These are phyloP conservation scores for Lecanicillium sp. DNA, from an alignment of 2,329 filamentous ascomycete species.

Conservation along the genomic window DNA sequence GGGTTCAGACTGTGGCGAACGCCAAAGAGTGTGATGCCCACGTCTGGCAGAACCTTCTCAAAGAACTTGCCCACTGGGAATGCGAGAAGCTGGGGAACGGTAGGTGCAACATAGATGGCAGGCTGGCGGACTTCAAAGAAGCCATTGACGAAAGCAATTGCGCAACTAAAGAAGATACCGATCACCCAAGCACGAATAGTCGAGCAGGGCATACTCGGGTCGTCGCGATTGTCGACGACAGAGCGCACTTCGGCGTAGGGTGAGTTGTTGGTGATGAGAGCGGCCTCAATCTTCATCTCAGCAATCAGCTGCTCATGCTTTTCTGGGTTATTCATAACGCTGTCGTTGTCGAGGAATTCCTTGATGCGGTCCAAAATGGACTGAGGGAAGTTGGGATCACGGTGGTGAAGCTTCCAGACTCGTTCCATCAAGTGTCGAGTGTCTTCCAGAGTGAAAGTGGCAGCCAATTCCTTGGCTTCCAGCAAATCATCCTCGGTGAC, in stretches of 20 bases:
- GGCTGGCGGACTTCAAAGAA: conserved; percentile 28
- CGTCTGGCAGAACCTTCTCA: conserved; percentile 34
- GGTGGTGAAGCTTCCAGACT: conserved; percentile 17
- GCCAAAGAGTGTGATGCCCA: conserved; percentile 33
- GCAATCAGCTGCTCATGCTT: conserved; percentile 24
- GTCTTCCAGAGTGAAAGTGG: conserved; percentile 17
- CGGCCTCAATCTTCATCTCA: conserved; percentile 24
- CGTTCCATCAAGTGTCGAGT: conserved; percentile 16
- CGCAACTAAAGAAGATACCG: conserved; percentile 21
- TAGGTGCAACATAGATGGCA: conserved; percentile 24
- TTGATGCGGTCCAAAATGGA: conserved; percentile 16
- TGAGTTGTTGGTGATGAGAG: conserved; percentile 20
- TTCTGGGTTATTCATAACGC: conserved; percentile 28
- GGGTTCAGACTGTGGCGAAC: conserved; percentile 39
- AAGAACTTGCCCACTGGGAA: conserved; percentile 23
- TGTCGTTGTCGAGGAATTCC: conserved; percentile 17
- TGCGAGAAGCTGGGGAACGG: conserved; percentile 27
- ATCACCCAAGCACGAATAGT: conserved; percentile 27
- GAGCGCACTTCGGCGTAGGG: conserved; percentile 27
- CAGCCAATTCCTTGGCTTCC: conserved; percentile 22
- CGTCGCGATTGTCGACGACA: conserved; percentile 29
- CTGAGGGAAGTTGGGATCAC: conserved; percentile 20
- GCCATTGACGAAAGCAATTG: conserved; percentile 23
- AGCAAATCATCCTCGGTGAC: conserved; percentile 23
- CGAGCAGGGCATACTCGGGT: conserved; percentile 22